Evolutionary conservation across 257 asterid species (phyloP).

Genomic region (Mentha longifolia): DNA sequence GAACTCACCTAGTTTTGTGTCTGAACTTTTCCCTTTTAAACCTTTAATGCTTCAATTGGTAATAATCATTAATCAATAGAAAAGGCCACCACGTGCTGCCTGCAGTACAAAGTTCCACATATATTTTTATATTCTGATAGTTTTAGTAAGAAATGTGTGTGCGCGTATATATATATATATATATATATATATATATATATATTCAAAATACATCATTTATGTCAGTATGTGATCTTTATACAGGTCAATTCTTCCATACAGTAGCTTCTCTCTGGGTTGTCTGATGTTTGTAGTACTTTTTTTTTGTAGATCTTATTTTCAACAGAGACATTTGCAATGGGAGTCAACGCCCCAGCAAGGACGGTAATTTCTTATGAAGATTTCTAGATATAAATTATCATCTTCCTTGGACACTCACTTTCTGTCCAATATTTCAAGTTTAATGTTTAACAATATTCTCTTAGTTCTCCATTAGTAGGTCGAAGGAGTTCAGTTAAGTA

Average conservation of each 20-base stretch:
- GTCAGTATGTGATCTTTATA: too few species aligned
- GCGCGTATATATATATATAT: too few species aligned
- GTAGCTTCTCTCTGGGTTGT: slow-evolving; percentile 33
- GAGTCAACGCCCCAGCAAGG: slow-evolving; percentile 99
- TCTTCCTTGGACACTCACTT: slow-evolving; percentile 22
- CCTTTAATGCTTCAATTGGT: slow-evolving; percentile 24
- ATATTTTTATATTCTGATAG: too few species aligned
- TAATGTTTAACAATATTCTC: slow-evolving; percentile 18
- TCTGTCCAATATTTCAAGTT: not conserved
- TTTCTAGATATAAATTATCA: slow-evolving; percentile 22
- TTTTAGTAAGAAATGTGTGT: too few species aligned
- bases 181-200: too few species aligned
- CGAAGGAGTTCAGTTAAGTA: slow-evolving; percentile 16
- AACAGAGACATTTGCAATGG: slow-evolving; percentile 99
- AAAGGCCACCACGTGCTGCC: not conserved
- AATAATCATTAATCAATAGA: not conserved
- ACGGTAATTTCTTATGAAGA: slow-evolving; percentile 62
- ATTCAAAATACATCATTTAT: too few species aligned
- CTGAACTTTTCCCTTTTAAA: not conserved
- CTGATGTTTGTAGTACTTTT: slow-evolving; percentile 34
- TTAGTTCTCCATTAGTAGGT: slow-evolving; percentile 22
- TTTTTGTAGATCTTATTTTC: slow-evolving; percentile 78
- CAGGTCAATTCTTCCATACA: too few species aligned
- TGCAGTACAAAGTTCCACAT: too few species aligned
- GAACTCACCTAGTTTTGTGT: not conserved